Evolutionary conservation across 1,284 basidiomycete species (phyloP), one percentile per base, ranked within the genome.

Genomic region (Puccinia hordei): DNA sequence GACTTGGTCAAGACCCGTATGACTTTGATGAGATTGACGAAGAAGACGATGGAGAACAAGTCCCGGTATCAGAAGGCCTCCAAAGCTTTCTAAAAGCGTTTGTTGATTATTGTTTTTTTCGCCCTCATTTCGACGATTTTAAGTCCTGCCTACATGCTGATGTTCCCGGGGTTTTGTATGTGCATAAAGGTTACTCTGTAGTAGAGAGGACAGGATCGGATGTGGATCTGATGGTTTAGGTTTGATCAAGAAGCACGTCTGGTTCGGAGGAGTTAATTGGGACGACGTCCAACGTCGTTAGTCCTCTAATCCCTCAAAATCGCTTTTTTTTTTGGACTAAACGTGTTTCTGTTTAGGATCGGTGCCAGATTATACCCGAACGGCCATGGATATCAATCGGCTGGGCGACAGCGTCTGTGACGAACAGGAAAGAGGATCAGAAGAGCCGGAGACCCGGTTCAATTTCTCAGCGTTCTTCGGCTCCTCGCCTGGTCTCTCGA

Each of bases 201-300:
- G 53, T 19, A 30, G 71, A 22, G 53, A 65, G 33, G 46, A 46
- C 8, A 44, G 73, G 41, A 46, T 65, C 17, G 59, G 73, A 30
- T 75, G 73, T 51, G 57, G 59, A 24, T 4, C 38, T 27, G 59
- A 33, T 10, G 59, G 73, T 4, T 22, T 63, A 2, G 59, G 30
- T 8, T 24, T 51, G 63, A 33, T 75, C 51, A 27, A 63, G 35
- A 19, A 0, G 17, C 73, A 65, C 27, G 57, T 1, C 24, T 65
- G 59, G 73, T 75, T 75, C 44, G 35, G 63, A 30, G 73, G 73
- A 15, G 2, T 75, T 35, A 59, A 75, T 65, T 75, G 73, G 73
- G 41, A 44, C 22, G 19, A 57, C 15, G 24, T 61, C 8, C 49
- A 57, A 27, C 57, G 38, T 24, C n/a, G 72, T 73, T 27, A 73